A percentile compares a stretch with the other conserved stretches of the same genome.
Evolutionary conservation across 225 moss, liverwort and hornwort species (phyloP).

Genomic region (Ulota crispa): DNA sequence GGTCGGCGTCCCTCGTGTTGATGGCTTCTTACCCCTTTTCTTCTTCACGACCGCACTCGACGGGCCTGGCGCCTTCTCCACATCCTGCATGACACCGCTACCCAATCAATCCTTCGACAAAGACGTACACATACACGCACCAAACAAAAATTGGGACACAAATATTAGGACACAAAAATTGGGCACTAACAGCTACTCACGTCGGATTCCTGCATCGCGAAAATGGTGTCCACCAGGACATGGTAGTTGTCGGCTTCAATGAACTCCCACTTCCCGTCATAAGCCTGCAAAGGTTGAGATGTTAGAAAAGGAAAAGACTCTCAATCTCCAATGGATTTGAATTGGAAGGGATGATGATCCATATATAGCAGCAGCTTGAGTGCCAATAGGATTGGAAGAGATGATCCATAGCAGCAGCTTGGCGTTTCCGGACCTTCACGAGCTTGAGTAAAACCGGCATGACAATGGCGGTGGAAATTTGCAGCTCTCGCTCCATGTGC

Average conservation of each 20-base stretch:
- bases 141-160: background rate
- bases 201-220: constrained; percentile 38
- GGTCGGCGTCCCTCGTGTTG: background rate
- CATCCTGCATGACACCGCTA: constrained; percentile 24
- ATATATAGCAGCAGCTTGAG: background rate
- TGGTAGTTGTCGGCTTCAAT: constrained; percentile 58
- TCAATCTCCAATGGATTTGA: no score
- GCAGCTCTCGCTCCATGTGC: constrained; percentile 37
- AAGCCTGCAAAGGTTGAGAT: constrained; percentile 26
- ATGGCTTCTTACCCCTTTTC: constrained; percentile 26
- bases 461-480: constrained; percentile 16
- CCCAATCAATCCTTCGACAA: background rate
- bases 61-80: constrained; percentile 37
- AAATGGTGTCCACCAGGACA: constrained; percentile 46
- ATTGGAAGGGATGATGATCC: background rate
- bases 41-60: constrained; percentile 33
- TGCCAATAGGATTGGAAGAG: no score
- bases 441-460: constrained; percentile 39
- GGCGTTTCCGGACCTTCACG: background rate
- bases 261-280: constrained; percentile 50
- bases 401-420: background rate
- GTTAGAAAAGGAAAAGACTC: background rate
- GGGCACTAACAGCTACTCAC: background rate
- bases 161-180: background rate
- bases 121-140: background rate